A percentile compares a stretch with the other conserved stretches of the same genome.
These are phyloP conservation scores for Alloteropsis semialata DNA, from an alignment of 176 grass and related monocot genomes.

Conservation along the genomic window DNA sequence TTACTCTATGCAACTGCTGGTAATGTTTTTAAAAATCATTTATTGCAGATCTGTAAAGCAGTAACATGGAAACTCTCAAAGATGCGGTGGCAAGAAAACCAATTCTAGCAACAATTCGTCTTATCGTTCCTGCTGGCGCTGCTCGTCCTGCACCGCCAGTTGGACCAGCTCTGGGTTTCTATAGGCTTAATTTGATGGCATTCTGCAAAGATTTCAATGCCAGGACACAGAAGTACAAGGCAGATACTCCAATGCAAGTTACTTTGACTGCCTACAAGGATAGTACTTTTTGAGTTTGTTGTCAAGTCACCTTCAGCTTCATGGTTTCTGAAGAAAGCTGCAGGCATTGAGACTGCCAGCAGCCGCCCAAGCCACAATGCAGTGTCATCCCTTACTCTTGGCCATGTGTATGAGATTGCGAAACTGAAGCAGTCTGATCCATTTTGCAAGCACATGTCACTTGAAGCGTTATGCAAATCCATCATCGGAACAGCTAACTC, in stretches of 20 bases:
- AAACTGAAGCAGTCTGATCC: slow-evolving; percentile 74
- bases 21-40: not conserved
- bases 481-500: slow-evolving; percentile 77
- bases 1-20: not conserved
- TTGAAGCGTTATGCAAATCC: slow-evolving; percentile 78
- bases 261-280: slow-evolving; percentile 76
- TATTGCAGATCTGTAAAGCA: not conserved
- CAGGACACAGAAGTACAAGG: slow-evolving; percentile 80
- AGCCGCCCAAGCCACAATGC: slow-evolving; percentile 42
- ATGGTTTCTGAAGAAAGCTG: slow-evolving; percentile 81
- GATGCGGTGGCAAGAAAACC: slow-evolving; percentile 55
- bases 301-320: slow-evolving; percentile 68
- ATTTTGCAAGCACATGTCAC: slow-evolving; percentile 60
- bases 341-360: slow-evolving; percentile 60
- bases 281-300: slow-evolving; percentile 75
- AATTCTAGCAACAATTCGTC: slow-evolving; percentile 59
- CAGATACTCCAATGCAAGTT: slow-evolving; percentile 79
- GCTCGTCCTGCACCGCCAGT: slow-evolving; percentile 74
- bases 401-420: slow-evolving; percentile 86
- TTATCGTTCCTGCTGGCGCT: slow-evolving; percentile 61
- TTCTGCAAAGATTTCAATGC: slow-evolving; percentile 97
- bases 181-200: slow-evolving; percentile 84
- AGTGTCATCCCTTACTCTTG: slow-evolving; percentile 50
- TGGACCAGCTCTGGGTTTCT: slow-evolving; percentile 58
- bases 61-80: slow-evolving; percentile 42